A percentile compares a stretch with the other conserved stretches of the same genome.
phyloP scores from a whole-genome alignment of 768 basidiomycete species.

The Cyclocybe aegerita region DNA sequence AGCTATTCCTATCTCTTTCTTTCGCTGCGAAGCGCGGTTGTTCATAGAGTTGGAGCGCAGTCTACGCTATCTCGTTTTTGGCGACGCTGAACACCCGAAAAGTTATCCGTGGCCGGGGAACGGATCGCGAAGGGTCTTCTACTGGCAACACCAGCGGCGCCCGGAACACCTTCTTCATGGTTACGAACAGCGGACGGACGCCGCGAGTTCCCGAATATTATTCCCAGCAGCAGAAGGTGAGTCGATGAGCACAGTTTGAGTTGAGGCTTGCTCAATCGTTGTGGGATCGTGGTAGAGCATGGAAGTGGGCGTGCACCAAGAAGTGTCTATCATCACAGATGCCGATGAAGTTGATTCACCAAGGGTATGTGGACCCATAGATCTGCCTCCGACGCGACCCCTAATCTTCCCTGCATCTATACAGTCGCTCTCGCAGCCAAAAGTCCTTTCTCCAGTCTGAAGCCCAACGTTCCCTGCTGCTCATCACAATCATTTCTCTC shows the following conservation, averaged over 20 bases:
- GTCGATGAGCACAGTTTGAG: not conserved
- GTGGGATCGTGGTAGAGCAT: slow-evolving; percentile 21
- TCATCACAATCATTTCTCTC: slow-evolving; percentile 2
- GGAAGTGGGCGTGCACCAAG: slow-evolving; percentile 30
- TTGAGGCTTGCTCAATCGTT: not conserved
- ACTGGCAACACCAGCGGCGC: slow-evolving; percentile 16
- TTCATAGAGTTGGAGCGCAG: slow-evolving; percentile 13
- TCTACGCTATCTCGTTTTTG: slow-evolving; percentile 41
- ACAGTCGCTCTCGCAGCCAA: slow-evolving; percentile 5
- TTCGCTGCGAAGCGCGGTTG: not conserved
- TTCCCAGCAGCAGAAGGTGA: slow-evolving; percentile 7
- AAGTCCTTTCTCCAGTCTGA: slow-evolving; percentile 2
- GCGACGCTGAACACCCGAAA: slow-evolving; percentile 58
- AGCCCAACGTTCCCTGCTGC: not conserved
- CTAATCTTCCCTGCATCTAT: not conserved
- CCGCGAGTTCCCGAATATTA: slow-evolving; percentile 8
- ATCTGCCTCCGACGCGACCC: no score
- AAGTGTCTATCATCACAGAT: slow-evolving; percentile 29
- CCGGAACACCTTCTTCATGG: slow-evolving; percentile 20
- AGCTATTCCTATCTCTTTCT: slow-evolving; percentile 18
- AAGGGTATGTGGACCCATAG: not conserved
- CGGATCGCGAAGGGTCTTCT: slow-evolving; percentile 34
- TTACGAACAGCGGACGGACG: slow-evolving; percentile 17
- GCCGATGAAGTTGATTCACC: slow-evolving; percentile 9
- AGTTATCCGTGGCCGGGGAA: slow-evolving; percentile 48